Base-by-base conservation (phyloP, 2,329 filamentous ascomycete species). In the Trichoderma koningii region DNA sequence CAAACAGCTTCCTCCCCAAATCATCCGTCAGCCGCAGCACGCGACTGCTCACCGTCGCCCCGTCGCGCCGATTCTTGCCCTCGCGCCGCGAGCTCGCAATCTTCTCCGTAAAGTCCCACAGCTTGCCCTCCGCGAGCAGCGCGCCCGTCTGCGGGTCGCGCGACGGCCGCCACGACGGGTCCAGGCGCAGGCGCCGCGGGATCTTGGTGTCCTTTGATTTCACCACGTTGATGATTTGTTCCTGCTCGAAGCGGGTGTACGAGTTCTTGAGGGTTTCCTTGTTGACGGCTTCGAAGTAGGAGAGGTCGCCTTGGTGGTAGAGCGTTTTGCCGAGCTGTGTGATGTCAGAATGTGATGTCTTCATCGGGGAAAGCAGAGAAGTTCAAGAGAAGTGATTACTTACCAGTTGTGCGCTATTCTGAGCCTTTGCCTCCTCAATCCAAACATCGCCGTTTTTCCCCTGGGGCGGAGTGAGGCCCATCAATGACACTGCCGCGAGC, bases 281-380 rank as follows among this genome's bases (percentile, higher is more conserved):
- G 81, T 99, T 99, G 69, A 99, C 94, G 3, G 95, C 93, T 78
- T 99, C 95, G 70, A 97, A 98, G 78, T 99, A 99, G 34, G 90
- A 93, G 10, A 99, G 85, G 73, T 99, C 95, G 64, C 95, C 95
- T 79, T 99, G 94, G 75, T 99, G 94, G 74, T 97, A 99, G 1
- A 99, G 83, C 0, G 95, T 98, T 78, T 99, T 98, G 63, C 95
- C 95, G 34, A 97, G 86, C 85, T 94, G 71, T 19, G 3, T 3
- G 12, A 28, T 51, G 34, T 38, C 26, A n/a, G n/a, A n/a, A n/a
- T n/a, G n/a, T n/a, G n/a, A n/a, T n/a, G n/a, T n/a, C n/a, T n/a
- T n/a, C n/a, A n/a, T n/a, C n/a, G n/a, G n/a, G n/a, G n/a, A n/a
- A n/a, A n/a, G n/a, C n/a, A n/a, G n/a, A n/a, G n/a, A n/a, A n/a